Evolutionary conservation across 345 rosid species (phyloP), one percentile per base, ranked within the genome.

Genomic region (Trapa incisa): DNA sequence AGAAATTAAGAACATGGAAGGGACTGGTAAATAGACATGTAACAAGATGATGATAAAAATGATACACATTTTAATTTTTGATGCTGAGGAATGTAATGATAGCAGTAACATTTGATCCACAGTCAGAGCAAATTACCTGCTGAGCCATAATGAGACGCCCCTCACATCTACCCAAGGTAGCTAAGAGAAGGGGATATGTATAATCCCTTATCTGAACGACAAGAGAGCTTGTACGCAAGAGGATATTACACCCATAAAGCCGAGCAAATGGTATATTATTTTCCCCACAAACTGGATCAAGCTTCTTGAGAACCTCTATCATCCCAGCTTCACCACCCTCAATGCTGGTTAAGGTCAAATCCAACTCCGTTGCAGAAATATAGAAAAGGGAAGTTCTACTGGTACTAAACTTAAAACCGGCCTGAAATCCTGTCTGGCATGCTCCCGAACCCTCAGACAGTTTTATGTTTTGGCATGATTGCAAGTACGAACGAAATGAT

Each of bases 301-400:
- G 89, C 81, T 80, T 84, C 83, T 78, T 82, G 66, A 91, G 57
- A 62, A 91, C 77, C 75, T 89, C 92, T 70, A 94, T 74, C 96
- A 91, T 85, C 75, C 96, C 97, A 71, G 79, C 78, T 61, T 91
- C 96, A 72, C 97, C 97, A 73, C 96, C 96, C 77, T 81, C 84
- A 80, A 91, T 84, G 70, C 80, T 76, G 17, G 83, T 82, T 80
- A 94, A 81, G 81, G 81, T 89, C 71, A 94, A 43, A 76, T 87
- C 91, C 67, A 91, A 87, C n/a, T 94, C 93, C 52, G 99, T 84
- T 47, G 93, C 96, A 76, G 84, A 77, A 76, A 91, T 75, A 37
- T 89, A 87, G 73, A 94, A 79, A 74, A 94, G 85, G 71, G 93
- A 91, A 70, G 83, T 78, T 74, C 97, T 86, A 15, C 80, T 77